Evolutionary conservation across 2,329 filamentous ascomycete genomes (phyloP).

Genomic region (Apiospora sp.): DNA sequence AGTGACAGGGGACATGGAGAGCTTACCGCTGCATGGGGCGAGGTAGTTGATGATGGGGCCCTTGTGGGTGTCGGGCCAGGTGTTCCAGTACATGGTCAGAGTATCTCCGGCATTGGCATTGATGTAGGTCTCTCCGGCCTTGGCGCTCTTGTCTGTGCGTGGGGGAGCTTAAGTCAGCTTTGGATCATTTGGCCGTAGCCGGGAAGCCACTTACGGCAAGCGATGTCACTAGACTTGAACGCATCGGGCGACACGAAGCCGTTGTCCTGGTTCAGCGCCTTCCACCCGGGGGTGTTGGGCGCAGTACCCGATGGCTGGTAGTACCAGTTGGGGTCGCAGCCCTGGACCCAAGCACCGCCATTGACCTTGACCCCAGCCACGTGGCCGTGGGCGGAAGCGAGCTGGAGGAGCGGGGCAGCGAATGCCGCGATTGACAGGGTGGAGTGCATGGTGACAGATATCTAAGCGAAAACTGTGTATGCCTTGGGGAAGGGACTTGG

Average conservation of each 20-base stretch:
- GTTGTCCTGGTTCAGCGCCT: constrained; percentile 53
- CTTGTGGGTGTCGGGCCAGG: constrained; percentile 45
- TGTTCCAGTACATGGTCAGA: constrained; percentile 43
- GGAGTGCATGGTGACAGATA: constrained; percentile 21
- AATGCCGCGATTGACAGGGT: constrained; percentile 20
- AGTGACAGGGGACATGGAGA: not conserved
- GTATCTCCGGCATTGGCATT: constrained; percentile 39
- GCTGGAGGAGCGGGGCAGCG: constrained; percentile 26
- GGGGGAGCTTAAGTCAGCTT: not conserved
- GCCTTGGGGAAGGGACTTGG: not conserved
- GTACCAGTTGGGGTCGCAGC: constrained; percentile 38
- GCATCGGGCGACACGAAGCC: constrained; percentile 56
- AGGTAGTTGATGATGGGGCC: constrained; percentile 48
- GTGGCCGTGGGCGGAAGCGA: constrained; percentile 36
- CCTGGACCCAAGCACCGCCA: constrained; percentile 31
- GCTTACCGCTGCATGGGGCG: constrained; percentile 40
- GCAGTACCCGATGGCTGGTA: constrained; percentile 32
- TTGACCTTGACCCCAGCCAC: constrained; percentile 36
- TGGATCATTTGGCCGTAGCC: not conserved
- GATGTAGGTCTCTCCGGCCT: constrained; percentile 43
- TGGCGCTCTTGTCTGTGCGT: constrained; percentile 44
- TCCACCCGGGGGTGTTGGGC: constrained; percentile 47
- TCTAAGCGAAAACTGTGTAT: not conserved
- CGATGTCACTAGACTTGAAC: constrained; percentile 52
- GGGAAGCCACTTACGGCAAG: constrained; percentile 43